Evolutionary conservation across 441 rosid species (phyloP).

Genomic region (Brassica balearica): DNA sequence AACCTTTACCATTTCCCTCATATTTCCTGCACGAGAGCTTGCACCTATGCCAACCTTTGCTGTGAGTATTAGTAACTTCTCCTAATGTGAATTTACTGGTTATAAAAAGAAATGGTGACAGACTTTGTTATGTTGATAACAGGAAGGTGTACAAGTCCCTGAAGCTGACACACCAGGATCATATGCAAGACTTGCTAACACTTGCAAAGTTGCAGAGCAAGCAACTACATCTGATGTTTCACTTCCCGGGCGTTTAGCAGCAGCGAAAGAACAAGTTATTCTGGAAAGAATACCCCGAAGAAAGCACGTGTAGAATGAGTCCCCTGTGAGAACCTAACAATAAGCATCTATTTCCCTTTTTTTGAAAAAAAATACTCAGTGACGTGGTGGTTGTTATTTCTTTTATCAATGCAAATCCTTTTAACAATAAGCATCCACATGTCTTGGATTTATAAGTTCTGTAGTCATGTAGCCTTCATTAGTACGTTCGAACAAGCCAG

Average conservation of each 20-base stretch:
- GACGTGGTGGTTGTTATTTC: background rate
- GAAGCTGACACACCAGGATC: background rate
- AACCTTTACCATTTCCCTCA: background rate
- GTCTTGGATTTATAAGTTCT: too few relatives aligned
- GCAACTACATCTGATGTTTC: slow-evolving; percentile 1
- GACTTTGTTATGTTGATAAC: background rate
- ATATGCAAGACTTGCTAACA: background rate
- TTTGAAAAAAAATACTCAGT: background rate
- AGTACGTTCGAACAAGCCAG: too few relatives aligned
- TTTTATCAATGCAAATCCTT: too few relatives aligned
- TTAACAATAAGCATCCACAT: too few relatives aligned
- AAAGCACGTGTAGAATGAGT: background rate
- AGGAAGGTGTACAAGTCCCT: background rate
- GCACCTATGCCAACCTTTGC: background rate
- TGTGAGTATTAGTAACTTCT: background rate
- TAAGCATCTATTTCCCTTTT: background rate
- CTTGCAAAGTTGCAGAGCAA: background rate
- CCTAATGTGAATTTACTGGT: background rate
- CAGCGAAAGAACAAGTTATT: background rate
- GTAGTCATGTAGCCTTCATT: too few relatives aligned
- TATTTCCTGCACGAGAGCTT: background rate
- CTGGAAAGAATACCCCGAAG: background rate
- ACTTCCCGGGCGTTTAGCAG: background rate
- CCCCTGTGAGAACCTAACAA: background rate
- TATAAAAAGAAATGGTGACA: background rate